Conservation (phyloP, 352 stramenopile genomes). For the Vaucheria bursata region DNA sequence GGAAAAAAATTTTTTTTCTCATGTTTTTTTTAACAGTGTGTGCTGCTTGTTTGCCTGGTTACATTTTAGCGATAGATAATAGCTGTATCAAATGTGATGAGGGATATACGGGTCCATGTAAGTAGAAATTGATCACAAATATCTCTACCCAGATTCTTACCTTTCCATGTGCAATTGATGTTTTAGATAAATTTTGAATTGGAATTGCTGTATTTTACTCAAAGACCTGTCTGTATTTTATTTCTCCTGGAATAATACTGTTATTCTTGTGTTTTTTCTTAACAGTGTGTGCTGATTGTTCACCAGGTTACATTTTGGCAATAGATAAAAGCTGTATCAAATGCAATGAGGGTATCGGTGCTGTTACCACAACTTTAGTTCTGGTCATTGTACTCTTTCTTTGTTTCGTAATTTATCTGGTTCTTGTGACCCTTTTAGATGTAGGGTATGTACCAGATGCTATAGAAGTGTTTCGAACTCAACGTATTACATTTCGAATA, state of each 20-base stretch:
- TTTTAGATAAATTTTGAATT: not conserved
- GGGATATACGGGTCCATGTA: too few relatives aligned
- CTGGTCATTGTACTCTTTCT: not conserved
- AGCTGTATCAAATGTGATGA: too few relatives aligned
- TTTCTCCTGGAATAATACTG: not conserved
- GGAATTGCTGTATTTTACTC: not conserved
- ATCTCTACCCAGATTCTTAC: too few relatives aligned
- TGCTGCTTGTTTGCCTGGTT: too few relatives aligned
- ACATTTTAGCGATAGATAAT: too few relatives aligned
- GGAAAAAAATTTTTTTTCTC: too few relatives aligned
- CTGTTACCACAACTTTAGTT: conserved; percentile 3
- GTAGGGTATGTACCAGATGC: not conserved
- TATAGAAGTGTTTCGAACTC: not conserved
- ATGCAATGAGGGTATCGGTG: conserved; percentile 13
- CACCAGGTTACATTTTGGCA: conserved; percentile 3
- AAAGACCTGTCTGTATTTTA: not conserved
- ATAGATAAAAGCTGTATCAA: conserved; percentile 14
- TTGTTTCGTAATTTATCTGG: not conserved
- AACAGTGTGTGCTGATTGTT: conserved; percentile 31
- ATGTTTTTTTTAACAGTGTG: too few relatives aligned
- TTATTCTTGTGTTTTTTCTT: not conserved
- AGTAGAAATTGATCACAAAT: too few relatives aligned
- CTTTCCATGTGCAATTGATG: not conserved
- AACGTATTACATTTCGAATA: not conserved
- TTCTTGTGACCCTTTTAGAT: conserved; percentile 12